Percentiles rank a stretch among this genome's conserved stretches.
phyloP scores from a whole-genome alignment of 176 grass and related monocot genomes.

The Oryza longistaminata region DNA sequence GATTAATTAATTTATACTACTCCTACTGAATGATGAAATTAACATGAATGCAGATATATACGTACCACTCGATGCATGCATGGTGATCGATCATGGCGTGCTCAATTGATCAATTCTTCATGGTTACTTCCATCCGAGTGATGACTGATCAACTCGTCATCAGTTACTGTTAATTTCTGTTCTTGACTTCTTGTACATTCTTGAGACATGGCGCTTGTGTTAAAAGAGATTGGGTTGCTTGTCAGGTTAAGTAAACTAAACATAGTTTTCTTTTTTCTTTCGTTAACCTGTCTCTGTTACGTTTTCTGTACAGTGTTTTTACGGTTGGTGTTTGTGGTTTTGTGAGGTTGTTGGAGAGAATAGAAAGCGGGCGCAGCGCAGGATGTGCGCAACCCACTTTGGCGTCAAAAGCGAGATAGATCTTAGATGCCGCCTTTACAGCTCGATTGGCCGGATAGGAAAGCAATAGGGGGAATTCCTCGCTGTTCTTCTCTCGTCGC shows the following conservation, averaged over 20 bases:
- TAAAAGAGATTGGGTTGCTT: not conserved
- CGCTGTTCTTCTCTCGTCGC: not conserved
- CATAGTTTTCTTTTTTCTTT: not conserved
- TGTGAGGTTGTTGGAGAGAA: slow-evolving; percentile 27
- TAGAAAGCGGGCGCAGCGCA: slow-evolving; percentile 3
- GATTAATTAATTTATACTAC: too few species aligned
- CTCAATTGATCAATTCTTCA: not conserved
- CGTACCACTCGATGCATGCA: slow-evolving; percentile 17
- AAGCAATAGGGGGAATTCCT: not conserved
- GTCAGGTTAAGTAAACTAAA: not conserved
- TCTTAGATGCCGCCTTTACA: slow-evolving; percentile 32
- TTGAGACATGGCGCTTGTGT: not conserved
- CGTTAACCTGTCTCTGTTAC: not conserved
- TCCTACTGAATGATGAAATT: too few species aligned
- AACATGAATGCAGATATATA: too few species aligned
- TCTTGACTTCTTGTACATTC: not conserved
- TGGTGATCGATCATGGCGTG: not conserved
- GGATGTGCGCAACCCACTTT: slow-evolving; percentile 30
- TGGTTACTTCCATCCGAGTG: not conserved
- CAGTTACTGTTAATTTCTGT: not conserved
- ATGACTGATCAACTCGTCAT: not conserved
- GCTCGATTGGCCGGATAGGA: slow-evolving; percentile 8
- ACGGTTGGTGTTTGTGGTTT: not conserved
- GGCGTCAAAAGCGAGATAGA: slow-evolving; percentile 22
- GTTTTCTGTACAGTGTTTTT: not conserved